Evolutionary conservation across 2,329 filamentous ascomycete species (phyloP), one percentile per base, ranked within the genome.

Genomic region (Hyphodiscus sp.): DNA sequence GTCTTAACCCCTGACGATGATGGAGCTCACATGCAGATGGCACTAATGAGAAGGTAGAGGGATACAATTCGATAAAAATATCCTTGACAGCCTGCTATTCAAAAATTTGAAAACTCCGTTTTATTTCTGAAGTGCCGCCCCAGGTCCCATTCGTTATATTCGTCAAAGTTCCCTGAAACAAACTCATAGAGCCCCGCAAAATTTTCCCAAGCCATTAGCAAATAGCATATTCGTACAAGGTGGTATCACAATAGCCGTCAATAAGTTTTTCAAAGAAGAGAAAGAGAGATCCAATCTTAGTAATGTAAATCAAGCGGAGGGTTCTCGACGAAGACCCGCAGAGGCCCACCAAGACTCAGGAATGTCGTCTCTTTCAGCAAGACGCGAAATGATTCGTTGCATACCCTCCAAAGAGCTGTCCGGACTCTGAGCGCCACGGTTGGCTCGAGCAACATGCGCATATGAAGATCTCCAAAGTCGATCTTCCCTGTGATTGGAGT

Each of bases 271-370:
- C 8, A 33, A 23, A 41, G 41, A 38, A 44, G 18, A 49, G 41
- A 38, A 38, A 13, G 33, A 38, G 44, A 50, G 33, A 47, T 41
- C 20, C 6, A 30, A 26, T 20, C 20, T 41, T 20, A 45, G 45
- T 33, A 30, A 48, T 49, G 44, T 45, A 30, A 30, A 26, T 62
- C 54, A 62, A 50, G 33, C 54, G 20, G 55, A 44, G 20, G 70
- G 69, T 50, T 74, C 73, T 38, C 69, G 72, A 18, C 72, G 69
- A 58, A 89, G 76, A 43, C 86, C 86, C 54, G 78, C 84, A 63
- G 81, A 79, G 54, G 81, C 81, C 89, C 89, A 95, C 83, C 86
- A 91, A 59, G 89, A 84, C 57, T 94, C 88, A 0, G 88, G 86
- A 51, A 94, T 86, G 62, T 91, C 87, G 64, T 89, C 80, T 20